phyloP scores from a whole-genome alignment of 2,329 filamentous ascomycete genomes.

The Fusarium sp. region DNA sequence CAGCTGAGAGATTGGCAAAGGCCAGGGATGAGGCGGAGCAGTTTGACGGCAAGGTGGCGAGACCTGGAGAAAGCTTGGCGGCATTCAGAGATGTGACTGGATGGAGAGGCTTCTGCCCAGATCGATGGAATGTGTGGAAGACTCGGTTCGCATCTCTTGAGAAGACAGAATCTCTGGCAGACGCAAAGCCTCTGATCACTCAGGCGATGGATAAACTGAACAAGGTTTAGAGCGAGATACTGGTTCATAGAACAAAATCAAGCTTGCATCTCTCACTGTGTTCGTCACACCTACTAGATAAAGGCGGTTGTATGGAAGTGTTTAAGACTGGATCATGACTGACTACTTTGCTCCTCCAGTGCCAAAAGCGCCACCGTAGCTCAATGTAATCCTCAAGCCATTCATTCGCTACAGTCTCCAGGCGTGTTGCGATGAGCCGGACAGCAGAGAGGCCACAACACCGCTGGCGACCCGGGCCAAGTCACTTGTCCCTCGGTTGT shows the following conservation, averaged over 20 bases:
- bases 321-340: no score
- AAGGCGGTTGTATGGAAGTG: no score
- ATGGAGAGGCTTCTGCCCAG: slow-evolving; percentile 30
- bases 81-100: background rate
- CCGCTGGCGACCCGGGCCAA: no score
- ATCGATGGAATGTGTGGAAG: slow-evolving; percentile 28
- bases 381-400: no score
- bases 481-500: no score
- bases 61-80: slow-evolving; percentile 18
- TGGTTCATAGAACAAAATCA: background rate
- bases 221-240: background rate
- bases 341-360: no score
- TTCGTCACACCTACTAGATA: background rate
- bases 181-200: background rate
- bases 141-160: background rate
- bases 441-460: no score
- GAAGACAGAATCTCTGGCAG: background rate
- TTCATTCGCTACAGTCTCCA: no score
- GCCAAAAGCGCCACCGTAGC: no score
- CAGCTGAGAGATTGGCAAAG: background rate
- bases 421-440: no score
- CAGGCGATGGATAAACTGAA: background rate
- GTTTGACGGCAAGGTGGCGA: slow-evolving; percentile 38
- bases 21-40: slow-evolving; percentile 10
- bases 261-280: background rate